Base-by-base conservation (phyloP, 768 basidiomycete species). In the Rhodotorula graminis region DNA sequence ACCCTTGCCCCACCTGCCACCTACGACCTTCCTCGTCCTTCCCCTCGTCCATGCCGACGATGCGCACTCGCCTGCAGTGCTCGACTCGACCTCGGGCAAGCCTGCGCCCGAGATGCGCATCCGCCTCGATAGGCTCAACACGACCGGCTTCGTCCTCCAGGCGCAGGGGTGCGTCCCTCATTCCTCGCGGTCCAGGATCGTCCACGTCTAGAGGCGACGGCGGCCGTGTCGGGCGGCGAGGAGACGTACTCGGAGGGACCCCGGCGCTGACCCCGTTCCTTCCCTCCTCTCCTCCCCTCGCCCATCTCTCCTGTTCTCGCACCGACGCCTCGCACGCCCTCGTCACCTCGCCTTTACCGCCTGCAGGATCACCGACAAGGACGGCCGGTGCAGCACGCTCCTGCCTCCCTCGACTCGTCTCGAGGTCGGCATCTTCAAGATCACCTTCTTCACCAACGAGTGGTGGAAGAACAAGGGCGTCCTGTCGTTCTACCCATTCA, bases 31-130 rank as follows among this genome's bases (percentile, higher is more conserved):
- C 27, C 5, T 11, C 50, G 6, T 55, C 53, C n/a, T 11, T 16
- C 14, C 55, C 55, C 29, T 56, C 23, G 14, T 18, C 55, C 3
- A 31, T 56, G 31, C n/a, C 55, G 29, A 29, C 6, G 12, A 27
- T 42, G 25, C 27, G 0, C 52, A 14, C 11, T 4, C 33, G 37
- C 46, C 11, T 23, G 29, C 75, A 80, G 80, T 80, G 31, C 79
- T 80, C 65, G 80, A 80, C 73, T 79, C 80, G 42, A 76, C 78
- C 3, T 63, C 76, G 3, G 80, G 80, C 52, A 76, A 77, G 56
- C 80, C 80, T 3, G 80, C 78, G 11, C 49, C 77, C 18, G 73
- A 67, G 29, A 76, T 80, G 63, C 68, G 70, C 5, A 67, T 80
- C 66, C 67, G 76, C 10, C 76, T 80, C 69, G 77, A 80, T 29